Conservation (phyloP, 208 protist species). For the Leptomonas seymouri region DNA sequence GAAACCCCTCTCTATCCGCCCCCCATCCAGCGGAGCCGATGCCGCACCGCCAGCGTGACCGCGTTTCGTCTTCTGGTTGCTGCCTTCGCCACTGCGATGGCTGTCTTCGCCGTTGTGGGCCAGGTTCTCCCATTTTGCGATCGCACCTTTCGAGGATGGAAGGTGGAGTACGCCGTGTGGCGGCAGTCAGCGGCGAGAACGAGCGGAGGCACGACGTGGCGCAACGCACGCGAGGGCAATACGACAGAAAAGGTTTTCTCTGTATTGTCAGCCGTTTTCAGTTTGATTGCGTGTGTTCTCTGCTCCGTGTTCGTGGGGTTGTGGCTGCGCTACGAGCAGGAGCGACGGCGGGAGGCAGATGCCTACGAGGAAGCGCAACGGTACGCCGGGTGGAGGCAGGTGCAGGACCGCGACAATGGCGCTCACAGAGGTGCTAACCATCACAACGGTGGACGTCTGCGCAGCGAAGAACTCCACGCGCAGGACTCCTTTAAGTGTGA, state of each 20-base stretch:
- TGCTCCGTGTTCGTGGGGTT: slow-evolving; percentile 6
- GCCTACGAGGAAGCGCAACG: not conserved
- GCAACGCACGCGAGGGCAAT: slow-evolving; percentile 6
- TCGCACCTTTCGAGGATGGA: not conserved
- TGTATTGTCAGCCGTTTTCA: not conserved
- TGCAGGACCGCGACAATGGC: not conserved
- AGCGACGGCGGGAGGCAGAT: slow-evolving; percentile 4
- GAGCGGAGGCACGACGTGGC: not conserved
- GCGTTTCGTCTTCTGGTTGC: not conserved
- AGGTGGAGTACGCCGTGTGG: slow-evolving; percentile 13
- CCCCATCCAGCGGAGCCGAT: slow-evolving; percentile 1
- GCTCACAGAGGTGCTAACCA: no score
- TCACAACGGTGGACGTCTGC: no score
- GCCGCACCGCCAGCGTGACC: not conserved
- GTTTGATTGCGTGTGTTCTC: slow-evolving; percentile 1
- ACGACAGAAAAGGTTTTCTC: slow-evolving; percentile 1
- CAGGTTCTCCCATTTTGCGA: slow-evolving; percentile 4
- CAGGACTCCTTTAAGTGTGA: no score
- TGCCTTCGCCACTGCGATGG: not conserved
- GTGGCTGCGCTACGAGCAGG: not conserved
- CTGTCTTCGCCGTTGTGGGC: not conserved
- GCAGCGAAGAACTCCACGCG: no score
- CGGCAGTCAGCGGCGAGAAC: not conserved
- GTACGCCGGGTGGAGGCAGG: not conserved
- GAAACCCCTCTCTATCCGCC: not conserved